Base-by-base conservation (phyloP, 2,329 filamentous ascomycete species). In the Colletotrichum tanaceti region DNA sequence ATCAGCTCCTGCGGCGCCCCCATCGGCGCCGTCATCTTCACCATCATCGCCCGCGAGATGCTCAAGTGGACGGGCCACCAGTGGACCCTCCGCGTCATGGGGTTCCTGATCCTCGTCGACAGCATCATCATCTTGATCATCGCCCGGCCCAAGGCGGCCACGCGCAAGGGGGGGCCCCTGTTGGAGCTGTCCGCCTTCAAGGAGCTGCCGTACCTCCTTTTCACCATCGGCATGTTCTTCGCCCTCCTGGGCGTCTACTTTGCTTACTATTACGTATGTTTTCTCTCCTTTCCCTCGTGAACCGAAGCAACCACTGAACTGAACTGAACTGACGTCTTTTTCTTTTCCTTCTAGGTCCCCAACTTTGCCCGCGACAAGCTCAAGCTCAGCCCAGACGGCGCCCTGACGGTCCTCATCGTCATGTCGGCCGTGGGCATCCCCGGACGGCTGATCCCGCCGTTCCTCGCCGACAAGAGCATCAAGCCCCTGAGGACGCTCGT, bases 81-180 rank as follows among this genome's bases (percentile, higher is more conserved):
- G 0, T 90, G 88, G 87, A 83, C 88, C 0, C 86, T 87, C 0
- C 79, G 90, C 1, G 81, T 87, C 0, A 77, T 92, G 1, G 90
- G 85, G 0, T 91, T 92, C 72, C 82, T 92, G 38, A 96, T 96
- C 75, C 83, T 89, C 1, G 89, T 87, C 0, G 89, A 89, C 22
- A 88, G 58, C 16, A 39, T 68, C 65, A 32, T 70, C 14, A 35
- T 65, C 7, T 60, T 60, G 13, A 35, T 69, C 20, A 41, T 69
- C 6, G 61, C 68, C 5, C 20, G 59, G 11, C 65, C 68, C 14
- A 68, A 65, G 35, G 13, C 44, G 3, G 54, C 55, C 1, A 64
- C 32, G 10, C 54, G 59, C 9, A 47, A 44, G 35, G 58, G 59
- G 0, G 68, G 65, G 1, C 68, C 68, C 14, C 54, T 70, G 14